phyloP scores from a whole-genome alignment of 2,329 filamentous ascomycete species.

The Neofusicoccum cordaticola region DNA sequence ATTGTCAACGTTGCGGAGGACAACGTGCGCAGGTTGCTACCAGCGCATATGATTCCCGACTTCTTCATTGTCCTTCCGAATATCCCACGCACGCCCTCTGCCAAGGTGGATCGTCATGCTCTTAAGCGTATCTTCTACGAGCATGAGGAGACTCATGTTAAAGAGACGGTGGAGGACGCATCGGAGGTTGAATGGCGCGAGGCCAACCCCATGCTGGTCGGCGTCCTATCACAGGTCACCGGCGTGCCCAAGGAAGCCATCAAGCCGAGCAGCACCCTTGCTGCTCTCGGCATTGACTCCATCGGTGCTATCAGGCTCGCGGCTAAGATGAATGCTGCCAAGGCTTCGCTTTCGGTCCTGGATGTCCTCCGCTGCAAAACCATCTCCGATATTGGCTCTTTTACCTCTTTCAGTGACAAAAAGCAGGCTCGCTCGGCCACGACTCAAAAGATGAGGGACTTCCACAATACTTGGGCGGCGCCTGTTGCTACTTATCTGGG shows the following conservation, averaged over 20 bases:
- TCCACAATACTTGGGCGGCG: neutral
- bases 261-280: constrained; percentile 67
- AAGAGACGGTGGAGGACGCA: neutral
- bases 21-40: constrained; percentile 6
- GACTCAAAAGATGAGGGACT: neutral
- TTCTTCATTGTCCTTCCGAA: constrained; percentile 11
- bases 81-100: constrained; percentile 21
- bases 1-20: neutral
- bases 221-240: constrained; percentile 57
- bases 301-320: constrained; percentile 76
- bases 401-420: neutral
- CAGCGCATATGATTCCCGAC: constrained; percentile 19
- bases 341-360: constrained; percentile 28
- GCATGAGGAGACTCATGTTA: neutral
- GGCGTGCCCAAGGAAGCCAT: constrained; percentile 45
- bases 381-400: constrained; percentile 25
- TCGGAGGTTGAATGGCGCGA: constrained; percentile 41
- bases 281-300: constrained; percentile 70
- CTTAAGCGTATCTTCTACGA: constrained; percentile 22
- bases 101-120: constrained; percentile 25
- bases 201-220: constrained; percentile 51
- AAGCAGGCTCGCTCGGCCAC: constrained; percentile 1
- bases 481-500: neutral
- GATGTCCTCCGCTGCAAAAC: constrained; percentile 30
- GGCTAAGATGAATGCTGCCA: constrained; percentile 33